A percentile compares a stretch with the other conserved stretches of the same genome.
phyloP scores from a whole-genome alignment of 1,284 basidiomycete genomes.

The Erythrobasidium hasegawianum region DNA sequence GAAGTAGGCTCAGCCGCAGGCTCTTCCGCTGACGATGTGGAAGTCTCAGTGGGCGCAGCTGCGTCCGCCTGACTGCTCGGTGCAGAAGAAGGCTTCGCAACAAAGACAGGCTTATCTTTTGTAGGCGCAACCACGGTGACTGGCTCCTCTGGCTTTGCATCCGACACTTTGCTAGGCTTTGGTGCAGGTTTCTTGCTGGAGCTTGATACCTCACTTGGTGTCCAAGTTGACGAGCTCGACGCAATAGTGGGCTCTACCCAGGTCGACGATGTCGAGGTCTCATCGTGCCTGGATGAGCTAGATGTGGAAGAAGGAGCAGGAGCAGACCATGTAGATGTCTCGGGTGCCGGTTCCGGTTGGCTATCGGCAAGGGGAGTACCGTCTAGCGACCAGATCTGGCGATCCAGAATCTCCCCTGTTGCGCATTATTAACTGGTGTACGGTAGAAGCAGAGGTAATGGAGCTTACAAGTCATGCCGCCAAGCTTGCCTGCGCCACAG shows the following conservation, averaged over 20 bases:
- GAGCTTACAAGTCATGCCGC: constrained; percentile 15
- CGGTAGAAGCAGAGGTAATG: too few relatives aligned
- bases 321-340: neutral
- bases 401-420: constrained; percentile 10
- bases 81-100: too few relatives aligned
- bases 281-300: neutral
- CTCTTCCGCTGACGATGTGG: too few relatives aligned
- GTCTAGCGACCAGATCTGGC: constrained; percentile 17
- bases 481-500: constrained; percentile 8
- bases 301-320: neutral
- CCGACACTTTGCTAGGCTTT: too few relatives aligned
- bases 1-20: too few relatives aligned
- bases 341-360: neutral
- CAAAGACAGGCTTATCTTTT: too few relatives aligned
- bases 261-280: neutral
- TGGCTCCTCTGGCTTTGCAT: too few relatives aligned
- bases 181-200: neutral
- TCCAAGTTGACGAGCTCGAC: neutral
- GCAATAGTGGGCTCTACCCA: neutral
- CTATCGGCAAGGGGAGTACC: constrained; percentile 1
- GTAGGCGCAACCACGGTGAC: too few relatives aligned
- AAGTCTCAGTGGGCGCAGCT: too few relatives aligned
- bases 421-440: neutral
- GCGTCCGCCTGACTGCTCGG: too few relatives aligned
- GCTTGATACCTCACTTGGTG: neutral